Evolutionary conservation across 2,329 filamentous ascomycete genomes (phyloP).

Genomic region (Microdochium bolleyi): DNA sequence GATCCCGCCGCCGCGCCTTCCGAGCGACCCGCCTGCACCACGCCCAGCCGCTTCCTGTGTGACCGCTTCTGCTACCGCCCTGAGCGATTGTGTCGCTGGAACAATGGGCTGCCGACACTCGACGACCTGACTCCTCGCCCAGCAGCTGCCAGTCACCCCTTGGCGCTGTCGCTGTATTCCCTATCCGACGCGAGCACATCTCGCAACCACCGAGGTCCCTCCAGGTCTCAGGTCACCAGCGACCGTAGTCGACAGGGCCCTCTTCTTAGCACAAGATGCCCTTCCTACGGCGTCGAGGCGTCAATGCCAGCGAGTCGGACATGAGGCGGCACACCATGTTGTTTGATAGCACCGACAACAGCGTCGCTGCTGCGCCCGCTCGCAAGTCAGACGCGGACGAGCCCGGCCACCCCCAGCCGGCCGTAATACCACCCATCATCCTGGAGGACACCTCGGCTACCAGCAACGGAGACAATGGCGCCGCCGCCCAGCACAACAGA

Average conservation of each 20-base stretch:
- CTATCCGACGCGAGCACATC: background rate
- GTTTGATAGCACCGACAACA: slow-evolving; percentile 15
- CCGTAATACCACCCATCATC: slow-evolving; percentile 2
- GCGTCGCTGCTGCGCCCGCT: slow-evolving; percentile 6
- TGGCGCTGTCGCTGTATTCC: background rate
- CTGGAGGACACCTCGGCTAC: slow-evolving; percentile 3
- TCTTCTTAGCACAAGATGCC: slow-evolving; percentile 35
- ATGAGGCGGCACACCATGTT: slow-evolving; percentile 44
- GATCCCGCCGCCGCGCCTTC: background rate
- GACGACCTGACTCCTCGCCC: background rate
- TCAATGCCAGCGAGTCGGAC: slow-evolving; percentile 50
- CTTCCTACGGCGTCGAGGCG: slow-evolving; percentile 54
- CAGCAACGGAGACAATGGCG: background rate
- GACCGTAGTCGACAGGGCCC: slow-evolving; percentile 3
- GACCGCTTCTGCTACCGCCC: background rate
- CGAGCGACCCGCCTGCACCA: background rate
- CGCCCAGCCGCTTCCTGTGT: background rate
- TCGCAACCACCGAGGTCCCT: background rate
- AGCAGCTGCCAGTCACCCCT: background rate
- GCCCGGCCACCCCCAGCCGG: slow-evolving; percentile 7
- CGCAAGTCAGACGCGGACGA: slow-evolving; percentile 11
- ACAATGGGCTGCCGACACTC: slow-evolving; percentile 1
- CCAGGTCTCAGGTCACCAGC: background rate
- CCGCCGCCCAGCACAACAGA: slow-evolving; percentile 9
- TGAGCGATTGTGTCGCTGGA: background rate